These are phyloP conservation scores for Pisolithus thermaeus DNA, from an alignment of 1,284 basidiomycete species.

Conservation along the genomic window DNA sequence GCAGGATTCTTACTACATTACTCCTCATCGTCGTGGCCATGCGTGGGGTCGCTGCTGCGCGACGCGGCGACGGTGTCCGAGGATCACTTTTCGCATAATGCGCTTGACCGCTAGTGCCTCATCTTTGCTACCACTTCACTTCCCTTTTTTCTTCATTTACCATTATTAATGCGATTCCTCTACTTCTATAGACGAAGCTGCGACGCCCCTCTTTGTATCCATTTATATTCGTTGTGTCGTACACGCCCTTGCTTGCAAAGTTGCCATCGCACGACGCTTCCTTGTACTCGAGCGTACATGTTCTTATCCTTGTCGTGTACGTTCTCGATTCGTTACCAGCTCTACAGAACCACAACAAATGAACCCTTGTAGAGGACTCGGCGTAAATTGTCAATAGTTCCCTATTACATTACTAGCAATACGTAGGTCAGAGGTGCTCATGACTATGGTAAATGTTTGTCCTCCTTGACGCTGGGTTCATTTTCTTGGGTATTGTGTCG, in stretches of 20 bases:
- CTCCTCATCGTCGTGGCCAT: slow-evolving; percentile 45
- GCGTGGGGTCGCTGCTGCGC: slow-evolving; percentile 45
- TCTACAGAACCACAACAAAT: not conserved
- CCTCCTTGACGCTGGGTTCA: too few relatives aligned
- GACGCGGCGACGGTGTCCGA: slow-evolving; percentile 51
- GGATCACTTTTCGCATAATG: slow-evolving; percentile 37
- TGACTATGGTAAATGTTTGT: not conserved
- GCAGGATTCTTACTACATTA: slow-evolving; percentile 52
- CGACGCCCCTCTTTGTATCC: slow-evolving; percentile 10
- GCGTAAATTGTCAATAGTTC: not conserved
- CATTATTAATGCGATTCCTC: not conserved
- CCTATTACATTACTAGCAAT: not conserved
- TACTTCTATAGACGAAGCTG: slow-evolving; percentile 1
- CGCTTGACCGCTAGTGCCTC: too few relatives aligned
- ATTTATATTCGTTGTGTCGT: not conserved
- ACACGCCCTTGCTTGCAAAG: not conserved
- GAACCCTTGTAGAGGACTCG: not conserved
- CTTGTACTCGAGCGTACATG: slow-evolving; percentile 3
- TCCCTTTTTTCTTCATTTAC: not conserved
- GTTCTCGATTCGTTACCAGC: not conserved
- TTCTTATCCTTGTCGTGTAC: not conserved
- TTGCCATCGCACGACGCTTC: not conserved
- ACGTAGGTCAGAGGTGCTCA: not conserved
- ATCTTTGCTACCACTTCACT: not conserved
- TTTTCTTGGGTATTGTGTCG: too few relatives aligned